phyloP scores from a whole-genome alignment of 2,329 filamentous ascomycete genomes.

The Sporothrix variecibatus region DNA sequence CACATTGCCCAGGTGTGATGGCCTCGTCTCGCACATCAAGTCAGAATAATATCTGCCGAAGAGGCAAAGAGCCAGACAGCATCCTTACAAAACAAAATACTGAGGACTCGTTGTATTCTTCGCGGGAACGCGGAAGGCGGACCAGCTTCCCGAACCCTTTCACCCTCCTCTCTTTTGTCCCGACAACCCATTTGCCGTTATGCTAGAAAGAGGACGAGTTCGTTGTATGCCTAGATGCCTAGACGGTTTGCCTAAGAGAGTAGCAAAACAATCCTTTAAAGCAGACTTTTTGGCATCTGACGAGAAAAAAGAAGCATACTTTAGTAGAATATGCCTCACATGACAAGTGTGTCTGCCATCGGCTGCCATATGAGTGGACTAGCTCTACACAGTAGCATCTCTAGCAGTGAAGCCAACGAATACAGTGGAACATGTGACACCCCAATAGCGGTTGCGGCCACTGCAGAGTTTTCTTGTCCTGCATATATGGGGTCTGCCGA shows the following conservation, averaged over 20 bases:
- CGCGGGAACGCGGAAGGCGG: conserved; percentile 15
- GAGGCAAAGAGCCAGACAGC: not conserved
- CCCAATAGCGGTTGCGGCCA: conserved; percentile 8
- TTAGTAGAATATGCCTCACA: not conserved
- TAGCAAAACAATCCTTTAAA: not conserved
- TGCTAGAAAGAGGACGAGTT: not conserved
- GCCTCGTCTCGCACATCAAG: not conserved
- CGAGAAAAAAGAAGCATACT: not conserved
- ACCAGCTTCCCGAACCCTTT: not conserved
- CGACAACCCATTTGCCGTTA: not conserved
- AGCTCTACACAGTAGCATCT: not conserved
- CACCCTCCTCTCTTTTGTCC: not conserved
- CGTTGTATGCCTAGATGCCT: not conserved
- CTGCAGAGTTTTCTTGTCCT: conserved; percentile 18
- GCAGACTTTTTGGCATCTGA: not conserved
- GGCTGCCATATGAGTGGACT: not conserved
- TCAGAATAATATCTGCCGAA: not conserved
- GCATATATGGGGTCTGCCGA: not conserved
- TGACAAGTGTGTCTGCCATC: not conserved
- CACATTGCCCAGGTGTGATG: not conserved
- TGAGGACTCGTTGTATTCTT: conserved; percentile 12
- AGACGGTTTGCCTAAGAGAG: not conserved
- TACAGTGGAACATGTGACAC: not conserved
- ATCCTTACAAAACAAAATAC: not conserved
- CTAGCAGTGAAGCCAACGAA: not conserved